Evolutionary conservation across 139 green algal genomes (phyloP), one percentile per base, ranked within the genome.

Genomic region (Haematococcus lacustris): DNA sequence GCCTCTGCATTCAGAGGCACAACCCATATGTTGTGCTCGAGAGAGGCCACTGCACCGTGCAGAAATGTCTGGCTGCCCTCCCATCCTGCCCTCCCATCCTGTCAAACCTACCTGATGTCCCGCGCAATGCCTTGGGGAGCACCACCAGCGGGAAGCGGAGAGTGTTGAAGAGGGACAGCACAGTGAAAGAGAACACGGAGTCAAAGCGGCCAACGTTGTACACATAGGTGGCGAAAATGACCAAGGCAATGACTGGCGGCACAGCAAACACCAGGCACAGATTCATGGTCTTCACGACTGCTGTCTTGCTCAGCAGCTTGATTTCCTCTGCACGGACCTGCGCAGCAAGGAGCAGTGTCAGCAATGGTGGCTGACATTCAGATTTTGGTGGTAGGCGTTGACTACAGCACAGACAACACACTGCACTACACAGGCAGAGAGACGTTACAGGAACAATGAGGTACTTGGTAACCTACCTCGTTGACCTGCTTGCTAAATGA

Each of bases 71-170:
- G n/a, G n/a, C n/a, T n/a, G n/a, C n/a, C n/a, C n/a, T n/a, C n/a
- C n/a, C n/a, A n/a, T n/a, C n/a, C n/a, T n/a, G n/a, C n/a, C n/a
- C n/a, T n/a, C n/a, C n/a, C n/a, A n/a, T n/a, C n/a, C n/a, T n/a
- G n/a, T n/a, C n/a, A n/a, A n/a, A n/a, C n/a, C n/a, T n/a, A n/a
- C n/a, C n/a, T n/a, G n/a, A n/a, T n/a, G n/a, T n/a, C n/a, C n/a
- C 3, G 79, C 83, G 77, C 74, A 90, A 72, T 1, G 83, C 83
- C 85, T 89, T 91, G 62, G 87, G 87, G 65, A 92, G 80, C 82
- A 92, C 84, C 67, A 92, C 81, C 28, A 93, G 78, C 3, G 88
- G 88, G 78, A 92, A 90, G 72, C 87, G 83, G 71, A 93, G 80
- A 53, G 92, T 84, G 80, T 91, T 90, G 85, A 93, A 92, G 17